Conservation (phyloP, 495 filamentous ascomycete species). For the Penicillium coffeae region DNA sequence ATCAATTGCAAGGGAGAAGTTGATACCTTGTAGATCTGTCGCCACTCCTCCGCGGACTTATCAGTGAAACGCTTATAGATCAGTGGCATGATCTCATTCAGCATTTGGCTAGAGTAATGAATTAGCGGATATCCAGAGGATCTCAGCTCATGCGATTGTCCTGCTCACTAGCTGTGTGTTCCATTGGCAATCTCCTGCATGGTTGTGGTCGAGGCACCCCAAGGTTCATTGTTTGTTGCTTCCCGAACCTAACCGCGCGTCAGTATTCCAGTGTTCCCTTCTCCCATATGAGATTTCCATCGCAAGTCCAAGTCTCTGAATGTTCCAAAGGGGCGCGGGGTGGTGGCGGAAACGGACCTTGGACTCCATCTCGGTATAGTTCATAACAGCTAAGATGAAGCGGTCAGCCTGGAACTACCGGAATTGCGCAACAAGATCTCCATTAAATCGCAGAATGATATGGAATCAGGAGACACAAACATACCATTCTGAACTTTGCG, state of each 20-base stretch:
- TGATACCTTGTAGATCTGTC: conserved; percentile 92
- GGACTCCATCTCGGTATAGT: conserved; percentile 99
- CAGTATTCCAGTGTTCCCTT: conserved; percentile 7
- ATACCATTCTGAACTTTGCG: conserved; percentile 98
- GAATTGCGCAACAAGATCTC: conserved; percentile 6
- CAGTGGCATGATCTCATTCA: conserved; percentile 99
- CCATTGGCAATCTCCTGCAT: conserved; percentile 98
- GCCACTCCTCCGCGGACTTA: conserved; percentile 97
- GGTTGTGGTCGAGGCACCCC: conserved; percentile 85
- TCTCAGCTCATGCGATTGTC: neutral
- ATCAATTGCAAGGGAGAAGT: neutral
- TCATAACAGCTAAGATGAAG: conserved; percentile 79
- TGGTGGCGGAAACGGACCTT: conserved; percentile 60
- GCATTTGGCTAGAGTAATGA: conserved; percentile 64
- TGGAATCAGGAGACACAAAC: conserved; percentile 8
- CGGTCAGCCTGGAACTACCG: conserved; percentile 14
- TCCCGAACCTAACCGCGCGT: conserved; percentile 68
- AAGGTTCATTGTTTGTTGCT: conserved; percentile 97
- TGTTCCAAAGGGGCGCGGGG: no score
- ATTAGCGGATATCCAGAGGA: conserved; percentile 8
- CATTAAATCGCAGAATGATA: conserved; percentile 2
- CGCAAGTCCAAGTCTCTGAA: no score
- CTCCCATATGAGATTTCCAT: no score
- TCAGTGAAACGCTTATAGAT: conserved; percentile 99
- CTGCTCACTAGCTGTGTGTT: conserved; percentile 94